These are phyloP conservation scores for Pseudocercospora vitis DNA, from an alignment of 2,329 filamentous ascomycete species.

Conservation along the genomic window DNA sequence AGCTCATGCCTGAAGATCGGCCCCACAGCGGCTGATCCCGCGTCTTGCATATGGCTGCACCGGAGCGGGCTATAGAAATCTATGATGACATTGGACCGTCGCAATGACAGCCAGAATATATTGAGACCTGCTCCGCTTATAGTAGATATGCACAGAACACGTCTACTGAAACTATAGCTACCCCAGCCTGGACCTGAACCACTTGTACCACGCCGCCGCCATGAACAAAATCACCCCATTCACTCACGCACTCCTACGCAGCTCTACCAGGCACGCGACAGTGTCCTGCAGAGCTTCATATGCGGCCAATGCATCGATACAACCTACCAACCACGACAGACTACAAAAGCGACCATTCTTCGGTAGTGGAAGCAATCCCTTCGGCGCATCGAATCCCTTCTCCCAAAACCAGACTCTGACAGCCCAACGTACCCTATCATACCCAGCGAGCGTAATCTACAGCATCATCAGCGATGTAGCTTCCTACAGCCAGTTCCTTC, in stretches of 20 bases:
- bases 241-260: constrained; percentile 25
- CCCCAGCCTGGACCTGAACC: not conserved
- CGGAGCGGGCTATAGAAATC: constrained; percentile 13
- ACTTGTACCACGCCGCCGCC: constrained; percentile 12
- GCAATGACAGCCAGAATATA: not conserved
- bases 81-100: constrained; percentile 17
- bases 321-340: constrained; percentile 18
- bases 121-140: not conserved
- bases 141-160: not conserved
- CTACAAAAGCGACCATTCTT: constrained; percentile 42
- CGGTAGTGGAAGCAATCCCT: constrained; percentile 13
- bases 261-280: constrained; percentile 17
- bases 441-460: constrained; percentile 71
- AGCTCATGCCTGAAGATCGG: constrained; percentile 16
- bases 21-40: constrained; percentile 4
- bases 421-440: constrained; percentile 74
- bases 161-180: constrained; percentile 1
- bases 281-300: constrained; percentile 20
- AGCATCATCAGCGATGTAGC: constrained; percentile 83
- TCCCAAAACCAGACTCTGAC: constrained; percentile 68
- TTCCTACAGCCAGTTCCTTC: constrained; percentile 83
- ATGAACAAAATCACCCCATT: constrained; percentile 34
- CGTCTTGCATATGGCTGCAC: constrained; percentile 6
- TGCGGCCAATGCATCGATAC: constrained; percentile 16
- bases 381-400: constrained; percentile 45